These are phyloP conservation scores for Mallotus nudiflorus DNA, from an alignment of 345 rosid species.

Conservation along the genomic window DNA sequence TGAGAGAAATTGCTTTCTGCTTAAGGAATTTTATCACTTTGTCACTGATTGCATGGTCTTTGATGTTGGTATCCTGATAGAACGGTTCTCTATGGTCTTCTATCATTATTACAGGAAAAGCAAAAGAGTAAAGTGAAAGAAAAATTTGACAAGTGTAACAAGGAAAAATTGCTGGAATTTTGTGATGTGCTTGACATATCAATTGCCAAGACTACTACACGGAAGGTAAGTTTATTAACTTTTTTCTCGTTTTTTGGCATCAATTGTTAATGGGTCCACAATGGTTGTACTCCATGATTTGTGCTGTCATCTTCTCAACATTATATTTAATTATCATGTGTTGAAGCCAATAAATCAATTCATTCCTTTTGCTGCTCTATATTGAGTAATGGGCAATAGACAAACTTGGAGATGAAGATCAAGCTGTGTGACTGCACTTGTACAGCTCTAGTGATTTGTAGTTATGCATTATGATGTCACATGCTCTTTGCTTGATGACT, in stretches of 20 bases:
- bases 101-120: slow-evolving; percentile 60
- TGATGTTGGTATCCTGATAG: neutral
- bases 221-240: slow-evolving; percentile 57
- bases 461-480: neutral
- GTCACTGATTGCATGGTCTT: neutral
- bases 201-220: slow-evolving; percentile 56
- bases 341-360: neutral
- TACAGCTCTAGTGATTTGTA: neutral
- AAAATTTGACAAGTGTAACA: slow-evolving; percentile 78
- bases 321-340: neutral
- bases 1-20: neutral
- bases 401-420: neutral
- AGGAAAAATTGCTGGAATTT: slow-evolving; percentile 76
- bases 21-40: neutral
- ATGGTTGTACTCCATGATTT: no score
- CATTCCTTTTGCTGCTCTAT: neutral
- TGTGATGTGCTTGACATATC: slow-evolving; percentile 83
- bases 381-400: neutral
- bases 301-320: no score
- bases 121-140: slow-evolving; percentile 72
- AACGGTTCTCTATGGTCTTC: neutral
- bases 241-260: neutral
- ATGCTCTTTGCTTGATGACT: neutral
- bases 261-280: neutral
- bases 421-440: neutral